phyloP scores from a whole-genome alignment of 139 green algal species.

The Raphidocelis subcapitata region DNA sequence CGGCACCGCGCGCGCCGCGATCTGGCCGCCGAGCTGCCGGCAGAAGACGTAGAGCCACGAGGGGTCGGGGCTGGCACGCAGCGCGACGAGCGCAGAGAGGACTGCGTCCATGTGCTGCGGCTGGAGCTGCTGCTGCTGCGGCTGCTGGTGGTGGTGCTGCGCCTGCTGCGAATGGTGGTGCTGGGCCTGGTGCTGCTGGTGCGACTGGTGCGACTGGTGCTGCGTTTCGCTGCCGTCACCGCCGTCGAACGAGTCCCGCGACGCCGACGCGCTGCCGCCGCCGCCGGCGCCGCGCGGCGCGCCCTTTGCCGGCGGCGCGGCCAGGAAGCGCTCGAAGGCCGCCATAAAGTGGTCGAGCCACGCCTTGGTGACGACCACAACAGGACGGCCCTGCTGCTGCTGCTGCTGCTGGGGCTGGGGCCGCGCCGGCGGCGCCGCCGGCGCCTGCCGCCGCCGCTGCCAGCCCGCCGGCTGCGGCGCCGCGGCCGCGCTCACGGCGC shows the following conservation, averaged over 20 bases:
- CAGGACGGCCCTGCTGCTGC: too few relatives aligned
- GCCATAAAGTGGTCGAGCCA: conserved; percentile 26
- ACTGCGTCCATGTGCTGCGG: conserved; percentile 23
- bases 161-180: too few relatives aligned
- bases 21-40: conserved; percentile 16
- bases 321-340: conserved; percentile 16
- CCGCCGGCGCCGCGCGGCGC: neutral
- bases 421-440: neutral
- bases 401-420: conserved; percentile 1
- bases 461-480: too few relatives aligned
- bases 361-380: conserved; percentile 11
- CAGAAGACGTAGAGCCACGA: conserved; percentile 30
- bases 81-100: conserved; percentile 13
- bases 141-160: too few relatives aligned
- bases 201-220: too few relatives aligned
- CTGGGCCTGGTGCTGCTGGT: too few relatives aligned
- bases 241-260: too few relatives aligned
- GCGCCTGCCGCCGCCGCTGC: conserved; percentile 5
- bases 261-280: too few relatives aligned
- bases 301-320: conserved; percentile 6
- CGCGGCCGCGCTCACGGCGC: neutral
- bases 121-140: neutral
- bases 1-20: neutral
- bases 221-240: too few relatives aligned
- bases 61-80: conserved; percentile 12